Evolutionary conservation across 2,329 filamentous ascomycete genomes (phyloP).

Genomic region (Phaeosphaeria sp.): DNA sequence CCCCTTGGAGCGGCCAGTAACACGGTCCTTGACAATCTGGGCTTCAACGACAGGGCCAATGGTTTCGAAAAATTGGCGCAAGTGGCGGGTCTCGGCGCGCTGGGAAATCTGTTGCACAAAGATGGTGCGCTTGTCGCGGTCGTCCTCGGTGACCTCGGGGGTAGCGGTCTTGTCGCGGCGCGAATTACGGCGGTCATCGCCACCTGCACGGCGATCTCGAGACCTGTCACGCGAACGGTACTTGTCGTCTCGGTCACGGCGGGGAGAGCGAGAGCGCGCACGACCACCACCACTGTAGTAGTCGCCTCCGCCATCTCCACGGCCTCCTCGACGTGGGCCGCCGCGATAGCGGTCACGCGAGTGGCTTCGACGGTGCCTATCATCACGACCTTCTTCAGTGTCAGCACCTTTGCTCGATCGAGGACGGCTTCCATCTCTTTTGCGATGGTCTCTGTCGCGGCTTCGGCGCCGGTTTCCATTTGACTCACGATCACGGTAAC

Average conservation of each 20-base stretch:
- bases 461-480: slow-evolving; percentile 40
- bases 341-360: slow-evolving; percentile 39
- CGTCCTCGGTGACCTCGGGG: slow-evolving; percentile 87
- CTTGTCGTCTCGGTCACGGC: slow-evolving; percentile 43
- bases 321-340: slow-evolving; percentile 35
- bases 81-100: slow-evolving; percentile 86
- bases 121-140: slow-evolving; percentile 93
- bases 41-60: slow-evolving; percentile 94
- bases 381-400: slow-evolving; percentile 48
- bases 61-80: slow-evolving; percentile 95
- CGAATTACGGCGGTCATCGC: slow-evolving; percentile 54
- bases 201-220: slow-evolving; percentile 52
- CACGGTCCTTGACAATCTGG: slow-evolving; percentile 97
- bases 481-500: slow-evolving; percentile 36
- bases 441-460: slow-evolving; percentile 39
- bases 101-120: slow-evolving; percentile 98
- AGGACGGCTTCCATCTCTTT: slow-evolving; percentile 38
- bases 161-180: slow-evolving; percentile 58
- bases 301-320: slow-evolving; percentile 42
- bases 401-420: slow-evolving; percentile 44
- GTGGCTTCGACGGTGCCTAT: slow-evolving; percentile 36
- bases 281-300: slow-evolving; percentile 48
- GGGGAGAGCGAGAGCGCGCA: slow-evolving; percentile 47
- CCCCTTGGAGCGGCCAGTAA: slow-evolving; percentile 97
- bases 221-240: slow-evolving; percentile 59